A percentile compares a stretch with the other conserved stretches of the same genome.
Evolutionary conservation across 768 basidiomycete species (phyloP).

Genomic region (Pisolithus sp.): DNA sequence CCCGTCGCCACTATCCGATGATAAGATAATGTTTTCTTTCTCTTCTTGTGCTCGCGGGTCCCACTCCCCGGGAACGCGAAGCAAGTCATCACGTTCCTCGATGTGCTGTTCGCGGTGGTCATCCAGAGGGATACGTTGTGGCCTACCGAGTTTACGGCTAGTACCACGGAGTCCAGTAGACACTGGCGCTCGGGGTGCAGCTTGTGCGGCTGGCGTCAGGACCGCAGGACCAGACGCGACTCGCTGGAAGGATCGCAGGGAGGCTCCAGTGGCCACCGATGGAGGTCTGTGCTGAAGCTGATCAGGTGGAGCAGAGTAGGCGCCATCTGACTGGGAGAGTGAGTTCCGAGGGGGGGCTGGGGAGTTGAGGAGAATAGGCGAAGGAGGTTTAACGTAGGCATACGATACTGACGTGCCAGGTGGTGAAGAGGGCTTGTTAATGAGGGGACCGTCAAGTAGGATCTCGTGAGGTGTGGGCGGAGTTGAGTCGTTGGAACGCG

Average conservation of each 20-base stretch:
- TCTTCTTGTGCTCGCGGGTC: conserved; percentile 29
- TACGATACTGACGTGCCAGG: conserved; percentile 18
- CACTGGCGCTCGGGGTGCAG: conserved; percentile 21
- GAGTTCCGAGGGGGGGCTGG: conserved; percentile 38
- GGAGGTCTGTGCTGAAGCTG: conserved; percentile 26
- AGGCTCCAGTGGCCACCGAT: conserved; percentile 12
- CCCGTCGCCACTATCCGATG: conserved; percentile 20
- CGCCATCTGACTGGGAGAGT: conserved; percentile 63
- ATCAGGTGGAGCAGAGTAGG: conserved; percentile 32
- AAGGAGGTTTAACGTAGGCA: conserved; percentile 21
- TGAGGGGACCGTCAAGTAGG: conserved; percentile 19
- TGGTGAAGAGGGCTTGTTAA: conserved; percentile 20
- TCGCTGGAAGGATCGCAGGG: conserved; percentile 56
- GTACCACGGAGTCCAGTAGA: conserved; percentile 30
- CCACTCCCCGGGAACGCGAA: conserved; percentile 25
- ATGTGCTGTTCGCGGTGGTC: conserved; percentile 27
- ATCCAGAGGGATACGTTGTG: conserved; percentile 34
- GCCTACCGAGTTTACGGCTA: conserved; percentile 28
- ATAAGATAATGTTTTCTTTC: conserved; percentile 33
- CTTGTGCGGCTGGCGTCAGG: conserved; percentile 25
- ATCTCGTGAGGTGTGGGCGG: conserved; percentile 38
- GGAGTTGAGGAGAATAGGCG: conserved; percentile 33
- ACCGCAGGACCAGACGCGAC: conserved; percentile 54
- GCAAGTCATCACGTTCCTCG: conserved; percentile 31
- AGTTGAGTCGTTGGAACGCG: conserved; percentile 30